Evolutionary conservation across 257 asterid genomes (phyloP).

Genomic region (Perilla frutescens): DNA sequence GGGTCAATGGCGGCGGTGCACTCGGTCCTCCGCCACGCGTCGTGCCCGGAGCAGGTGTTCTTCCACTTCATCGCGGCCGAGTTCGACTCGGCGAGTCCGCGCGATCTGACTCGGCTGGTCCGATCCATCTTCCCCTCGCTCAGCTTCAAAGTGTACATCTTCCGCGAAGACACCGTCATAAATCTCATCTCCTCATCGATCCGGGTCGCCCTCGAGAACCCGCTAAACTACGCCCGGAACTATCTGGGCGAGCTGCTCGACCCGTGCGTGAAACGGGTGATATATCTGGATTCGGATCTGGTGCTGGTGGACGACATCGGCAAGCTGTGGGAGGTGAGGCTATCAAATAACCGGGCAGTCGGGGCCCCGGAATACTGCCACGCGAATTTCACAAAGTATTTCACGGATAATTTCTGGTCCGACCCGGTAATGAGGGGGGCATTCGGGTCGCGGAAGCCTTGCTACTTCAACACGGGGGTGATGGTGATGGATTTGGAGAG

Average conservation of each 20-base stretch:
- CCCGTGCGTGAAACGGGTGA: conserved; percentile 73
- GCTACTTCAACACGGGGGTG: conserved; percentile 85
- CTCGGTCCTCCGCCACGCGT: conserved; percentile 86
- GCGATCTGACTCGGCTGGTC: conserved; percentile 61
- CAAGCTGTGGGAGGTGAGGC: conserved; percentile 57
- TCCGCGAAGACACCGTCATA: conserved; percentile 67
- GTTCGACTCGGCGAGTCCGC: conserved; percentile 70
- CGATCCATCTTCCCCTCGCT: conserved; percentile 74
- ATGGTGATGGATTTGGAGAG: conserved; percentile 75
- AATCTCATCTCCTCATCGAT: conserved; percentile 74
- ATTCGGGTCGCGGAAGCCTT: conserved; percentile 61
- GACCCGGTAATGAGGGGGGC: conserved; percentile 58
- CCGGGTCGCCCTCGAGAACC: conserved; percentile 73
- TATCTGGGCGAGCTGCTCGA: conserved; percentile 71
- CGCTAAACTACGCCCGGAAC: conserved; percentile 84
- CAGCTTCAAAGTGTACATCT: conserved; percentile 68
- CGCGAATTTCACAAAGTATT: conserved; percentile 75
- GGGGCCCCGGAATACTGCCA: conserved; percentile 93
- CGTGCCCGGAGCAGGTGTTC: conserved; percentile 74
- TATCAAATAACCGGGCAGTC: conserved; percentile 39
- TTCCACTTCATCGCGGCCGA: conserved; percentile 80
- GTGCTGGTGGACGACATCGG: conserved; percentile 68
- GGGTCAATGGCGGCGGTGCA: conserved; percentile 85
- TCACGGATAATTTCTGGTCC: conserved; percentile 72
- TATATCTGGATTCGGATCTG: conserved; percentile 75